Conservation (phyloP, 2,329 filamentous ascomycete genomes). For the Exophiala lecanii-corni region DNA sequence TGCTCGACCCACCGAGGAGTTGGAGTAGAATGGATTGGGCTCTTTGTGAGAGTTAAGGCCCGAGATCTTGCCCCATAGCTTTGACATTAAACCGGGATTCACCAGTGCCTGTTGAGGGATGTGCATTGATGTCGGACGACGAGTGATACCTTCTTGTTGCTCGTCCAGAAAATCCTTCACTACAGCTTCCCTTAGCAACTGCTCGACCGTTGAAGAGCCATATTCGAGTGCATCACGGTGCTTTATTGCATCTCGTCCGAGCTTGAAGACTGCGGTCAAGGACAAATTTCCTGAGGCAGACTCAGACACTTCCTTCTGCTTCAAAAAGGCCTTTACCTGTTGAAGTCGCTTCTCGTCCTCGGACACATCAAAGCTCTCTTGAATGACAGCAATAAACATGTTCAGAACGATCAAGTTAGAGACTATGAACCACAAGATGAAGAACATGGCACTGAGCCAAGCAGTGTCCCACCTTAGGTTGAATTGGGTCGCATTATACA, state of each 20-base stretch:
- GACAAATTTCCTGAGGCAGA: slow-evolving; percentile 65
- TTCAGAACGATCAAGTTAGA: slow-evolving; percentile 94
- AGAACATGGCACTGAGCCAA: slow-evolving; percentile 88
- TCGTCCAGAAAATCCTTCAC: slow-evolving; percentile 93
- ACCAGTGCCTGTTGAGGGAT: slow-evolving; percentile 40
- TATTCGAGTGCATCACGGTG: slow-evolving; percentile 82
- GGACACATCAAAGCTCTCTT: slow-evolving; percentile 97
- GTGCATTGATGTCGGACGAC: slow-evolving; percentile 28
- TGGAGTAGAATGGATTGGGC: slow-evolving; percentile 93
- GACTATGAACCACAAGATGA: slow-evolving; percentile 93
- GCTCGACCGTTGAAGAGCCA: slow-evolving; percentile 85
- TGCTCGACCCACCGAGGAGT: slow-evolving; percentile 62
- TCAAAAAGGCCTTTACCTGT: slow-evolving; percentile 91
- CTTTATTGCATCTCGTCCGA: slow-evolving; percentile 57
- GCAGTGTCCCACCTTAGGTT: slow-evolving; percentile 64
- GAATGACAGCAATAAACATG: slow-evolving; percentile 99
- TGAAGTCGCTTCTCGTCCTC: slow-evolving; percentile 97
- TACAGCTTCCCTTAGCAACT: slow-evolving; percentile 93
- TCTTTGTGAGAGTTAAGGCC: slow-evolving; percentile 60
- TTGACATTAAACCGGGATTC: slow-evolving; percentile 56
- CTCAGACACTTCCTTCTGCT: slow-evolving; percentile 77
- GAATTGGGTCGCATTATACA: slow-evolving; percentile 75
- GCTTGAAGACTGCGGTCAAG: slow-evolving; percentile 64
- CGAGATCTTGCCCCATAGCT: slow-evolving; percentile 57
- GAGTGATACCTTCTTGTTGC: slow-evolving; percentile 37